These are phyloP conservation scores for Endogone sp. DNA, from an alignment of 192 early-diverging fungal species.

Conservation along the genomic window DNA sequence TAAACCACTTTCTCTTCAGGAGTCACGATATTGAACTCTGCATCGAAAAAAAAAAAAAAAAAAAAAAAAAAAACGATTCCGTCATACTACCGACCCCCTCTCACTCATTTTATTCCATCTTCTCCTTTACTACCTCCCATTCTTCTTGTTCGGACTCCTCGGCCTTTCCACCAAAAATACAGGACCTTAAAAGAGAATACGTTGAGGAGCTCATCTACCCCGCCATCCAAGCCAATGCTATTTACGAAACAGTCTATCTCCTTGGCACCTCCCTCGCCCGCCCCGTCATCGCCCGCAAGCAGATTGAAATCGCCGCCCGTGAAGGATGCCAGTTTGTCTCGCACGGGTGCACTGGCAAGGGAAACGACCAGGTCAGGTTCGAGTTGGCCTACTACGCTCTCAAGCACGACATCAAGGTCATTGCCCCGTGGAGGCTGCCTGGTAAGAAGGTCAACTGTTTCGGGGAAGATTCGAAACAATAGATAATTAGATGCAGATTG, in stretches of 20 bases:
- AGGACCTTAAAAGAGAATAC: conserved; percentile 91
- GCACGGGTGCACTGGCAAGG: conserved; percentile 99
- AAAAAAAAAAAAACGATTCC: too few relatives aligned
- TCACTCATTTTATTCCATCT: background rate
- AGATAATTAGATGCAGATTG: background rate
- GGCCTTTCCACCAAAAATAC: conserved; percentile 3
- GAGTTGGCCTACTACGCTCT: conserved; percentile 98
- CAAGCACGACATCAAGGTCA: conserved; percentile 90
- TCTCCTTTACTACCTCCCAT: background rate
- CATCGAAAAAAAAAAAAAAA: too few relatives aligned
- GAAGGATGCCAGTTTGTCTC: conserved; percentile 96
- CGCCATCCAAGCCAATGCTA: conserved; percentile 89
- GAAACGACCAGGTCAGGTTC: conserved; percentile 99
- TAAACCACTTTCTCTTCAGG: too few relatives aligned
- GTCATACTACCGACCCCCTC: too few relatives aligned
- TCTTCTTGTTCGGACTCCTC: too few relatives aligned
- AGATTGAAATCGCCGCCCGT: conserved; percentile 89
- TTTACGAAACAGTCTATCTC: conserved; percentile 95
- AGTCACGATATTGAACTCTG: background rate
- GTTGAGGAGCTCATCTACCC: conserved; percentile 92
- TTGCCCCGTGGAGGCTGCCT: conserved; percentile 96
- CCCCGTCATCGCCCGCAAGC: conserved; percentile 86
- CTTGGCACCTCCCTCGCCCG: conserved; percentile 97
- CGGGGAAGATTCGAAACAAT: background rate
- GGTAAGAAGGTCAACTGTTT: conserved; percentile 31